Conservation (phyloP, 805 yeast species). For the Cyberlindnera suaveolens region DNA sequence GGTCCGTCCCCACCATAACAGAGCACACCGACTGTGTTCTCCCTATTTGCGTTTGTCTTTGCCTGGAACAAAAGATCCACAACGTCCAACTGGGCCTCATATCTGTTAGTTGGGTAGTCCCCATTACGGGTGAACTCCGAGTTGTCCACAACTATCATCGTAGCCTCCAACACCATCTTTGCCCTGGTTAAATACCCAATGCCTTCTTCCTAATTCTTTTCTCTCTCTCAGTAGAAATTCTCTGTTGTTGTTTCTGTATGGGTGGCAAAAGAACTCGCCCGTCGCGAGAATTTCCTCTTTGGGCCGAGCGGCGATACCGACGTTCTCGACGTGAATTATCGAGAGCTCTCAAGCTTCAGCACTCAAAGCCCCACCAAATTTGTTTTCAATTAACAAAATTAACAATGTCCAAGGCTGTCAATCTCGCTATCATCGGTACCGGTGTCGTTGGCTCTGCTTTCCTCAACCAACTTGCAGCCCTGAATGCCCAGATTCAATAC, state of each 20-base stretch:
- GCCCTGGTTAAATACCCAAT: neutral
- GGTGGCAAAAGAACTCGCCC: too few species aligned
- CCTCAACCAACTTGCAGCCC: slow-evolving; percentile 65
- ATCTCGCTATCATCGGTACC: slow-evolving; percentile 73
- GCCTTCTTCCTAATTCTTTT: neutral
- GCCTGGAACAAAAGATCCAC: slow-evolving; percentile 81
- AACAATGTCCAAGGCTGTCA: slow-evolving; percentile 47
- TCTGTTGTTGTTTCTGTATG: too few species aligned
- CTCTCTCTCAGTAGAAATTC: neutral
- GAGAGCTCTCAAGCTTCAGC: too few species aligned
- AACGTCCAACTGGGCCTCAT: slow-evolving; percentile 87
- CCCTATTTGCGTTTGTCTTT: slow-evolving; percentile 86
- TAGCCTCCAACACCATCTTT: slow-evolving; percentile 88
- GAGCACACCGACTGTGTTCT: slow-evolving; percentile 86
- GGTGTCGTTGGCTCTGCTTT: slow-evolving; percentile 96
- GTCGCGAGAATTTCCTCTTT: too few species aligned
- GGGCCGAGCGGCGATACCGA: too few species aligned
- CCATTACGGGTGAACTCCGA: slow-evolving; percentile 96
- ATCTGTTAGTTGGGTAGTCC: slow-evolving; percentile 82
- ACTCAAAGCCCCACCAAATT: too few species aligned
- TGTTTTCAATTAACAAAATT: too few species aligned
- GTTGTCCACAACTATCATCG: slow-evolving; percentile 92
- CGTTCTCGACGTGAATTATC: too few species aligned
- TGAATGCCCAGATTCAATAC: slow-evolving; percentile 56
- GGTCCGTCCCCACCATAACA: slow-evolving; percentile 85